phyloP scores from a whole-genome alignment of 345 rosid genomes.

The Gossypium thurberi region DNA sequence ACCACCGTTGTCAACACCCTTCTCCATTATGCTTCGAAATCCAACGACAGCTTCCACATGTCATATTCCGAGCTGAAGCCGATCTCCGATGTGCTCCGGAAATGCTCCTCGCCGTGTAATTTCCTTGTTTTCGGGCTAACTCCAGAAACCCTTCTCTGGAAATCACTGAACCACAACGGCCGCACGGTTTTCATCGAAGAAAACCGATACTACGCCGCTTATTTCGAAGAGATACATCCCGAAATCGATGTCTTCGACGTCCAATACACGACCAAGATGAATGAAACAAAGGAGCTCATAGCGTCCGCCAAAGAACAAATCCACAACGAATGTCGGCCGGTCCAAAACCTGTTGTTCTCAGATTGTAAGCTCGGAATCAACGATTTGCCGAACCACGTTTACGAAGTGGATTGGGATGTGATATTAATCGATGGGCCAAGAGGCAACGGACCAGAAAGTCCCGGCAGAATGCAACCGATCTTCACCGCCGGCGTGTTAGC shows the following conservation, averaged over 20 bases:
- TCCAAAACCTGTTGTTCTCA: conserved; percentile 82
- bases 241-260: conserved; percentile 89
- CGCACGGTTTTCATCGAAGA: conserved; percentile 86
- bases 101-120: conserved; percentile 81
- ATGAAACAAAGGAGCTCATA: conserved; percentile 54
- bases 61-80: conserved; percentile 60
- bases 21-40: conserved; percentile 70
- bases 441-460: conserved; percentile 60
- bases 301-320: conserved; percentile 48
- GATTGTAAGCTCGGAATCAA: conserved; percentile 81
- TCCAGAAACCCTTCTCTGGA: conserved; percentile 92
- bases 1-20: conserved; percentile 66
- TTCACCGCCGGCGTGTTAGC: conserved; percentile 93
- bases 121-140: conserved; percentile 87
- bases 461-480: conserved; percentile 86
- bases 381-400: conserved; percentile 88
- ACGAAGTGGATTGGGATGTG: conserved; percentile 95
- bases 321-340: conserved; percentile 76
- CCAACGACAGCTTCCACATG: conserved; percentile 82
- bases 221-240: conserved; percentile 79
- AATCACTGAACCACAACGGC: conserved; percentile 78
- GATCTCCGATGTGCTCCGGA: conserved; percentile 72
- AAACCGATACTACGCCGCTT: conserved; percentile 90
- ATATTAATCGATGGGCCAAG: conserved; percentile 92
- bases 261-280: conserved; percentile 77